Conservation (phyloP, 1,139 yeast genomes). For the Magnusiomyces sp. region DNA sequence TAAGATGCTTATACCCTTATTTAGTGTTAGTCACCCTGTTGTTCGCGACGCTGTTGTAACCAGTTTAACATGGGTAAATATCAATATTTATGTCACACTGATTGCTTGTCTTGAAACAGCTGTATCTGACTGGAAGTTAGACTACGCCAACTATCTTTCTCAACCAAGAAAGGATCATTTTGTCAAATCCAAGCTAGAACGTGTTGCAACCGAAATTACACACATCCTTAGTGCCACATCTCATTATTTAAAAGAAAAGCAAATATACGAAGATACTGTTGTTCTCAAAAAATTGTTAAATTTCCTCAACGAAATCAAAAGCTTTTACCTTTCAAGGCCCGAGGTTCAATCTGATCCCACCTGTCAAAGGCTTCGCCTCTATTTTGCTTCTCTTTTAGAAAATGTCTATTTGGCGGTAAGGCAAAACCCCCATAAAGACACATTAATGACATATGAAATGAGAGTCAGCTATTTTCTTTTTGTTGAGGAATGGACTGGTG, state of each 20-base stretch:
- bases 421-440: slow-evolving; percentile 24
- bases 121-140: slow-evolving; percentile 36
- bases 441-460: slow-evolving; percentile 77
- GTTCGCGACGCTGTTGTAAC: slow-evolving; percentile 79
- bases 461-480: slow-evolving; percentile 74
- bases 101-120: slow-evolving; percentile 68
- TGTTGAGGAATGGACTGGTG: slow-evolving; percentile 91
- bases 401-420: slow-evolving; percentile 51
- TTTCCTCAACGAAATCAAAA: slow-evolving; percentile 57
- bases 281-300: slow-evolving; percentile 55
- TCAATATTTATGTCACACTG: slow-evolving; percentile 77
- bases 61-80: slow-evolving; percentile 83
- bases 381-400: slow-evolving; percentile 71
- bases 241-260: slow-evolving; percentile 47
- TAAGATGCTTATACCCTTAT: slow-evolving; percentile 74
- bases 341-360: slow-evolving; percentile 59
- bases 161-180: slow-evolving; percentile 15
- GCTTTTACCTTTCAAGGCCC: slow-evolving; percentile 46
- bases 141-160: slow-evolving; percentile 12
- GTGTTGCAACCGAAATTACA: slow-evolving; percentile 65
- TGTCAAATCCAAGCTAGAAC: slow-evolving; percentile 36
- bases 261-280: slow-evolving; percentile 58
- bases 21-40: slow-evolving; percentile 61
- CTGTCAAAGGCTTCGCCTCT: slow-evolving; percentile 68
- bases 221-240: slow-evolving; percentile 70